Conservation (phyloP, 2,329 filamentous ascomycete genomes). For the Colletotrichum scovillei region DNA sequence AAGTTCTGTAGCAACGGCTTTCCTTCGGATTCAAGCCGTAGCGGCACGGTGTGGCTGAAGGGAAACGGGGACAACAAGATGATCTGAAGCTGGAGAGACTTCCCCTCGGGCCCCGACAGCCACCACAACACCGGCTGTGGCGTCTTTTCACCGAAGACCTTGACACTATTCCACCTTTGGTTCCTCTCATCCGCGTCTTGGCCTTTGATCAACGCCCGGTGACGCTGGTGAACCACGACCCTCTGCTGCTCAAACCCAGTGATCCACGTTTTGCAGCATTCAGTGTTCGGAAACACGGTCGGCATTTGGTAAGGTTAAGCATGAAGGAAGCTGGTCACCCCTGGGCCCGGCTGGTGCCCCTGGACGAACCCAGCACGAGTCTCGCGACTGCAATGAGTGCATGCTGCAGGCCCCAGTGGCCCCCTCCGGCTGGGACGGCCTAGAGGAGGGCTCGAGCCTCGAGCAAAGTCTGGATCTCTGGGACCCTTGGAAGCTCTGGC, state of each 20-base stretch:
- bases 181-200: slow-evolving; percentile 11
- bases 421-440: background rate
- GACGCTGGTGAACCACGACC: background rate
- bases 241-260: background rate
- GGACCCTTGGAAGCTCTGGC: background rate
- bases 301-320: background rate
- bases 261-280: slow-evolving; percentile 1
- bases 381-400: background rate
- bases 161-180: slow-evolving; percentile 4
- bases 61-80: background rate
- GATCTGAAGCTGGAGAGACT: background rate
- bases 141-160: background rate
- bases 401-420: background rate
- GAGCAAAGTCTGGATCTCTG: background rate
- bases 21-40: background rate
- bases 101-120: background rate
- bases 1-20: background rate
- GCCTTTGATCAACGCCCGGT: background rate
- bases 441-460: background rate
- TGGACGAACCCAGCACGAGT: slow-evolving; percentile 1
- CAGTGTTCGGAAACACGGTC: slow-evolving; percentile 1
- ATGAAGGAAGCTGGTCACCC: background rate
- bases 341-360: background rate
- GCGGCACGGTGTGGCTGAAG: background rate
- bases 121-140: slow-evolving; percentile 1